Conservation (phyloP, 352 stramenopile species). For the Hyaloperonospora arabidopsidis region DNA sequence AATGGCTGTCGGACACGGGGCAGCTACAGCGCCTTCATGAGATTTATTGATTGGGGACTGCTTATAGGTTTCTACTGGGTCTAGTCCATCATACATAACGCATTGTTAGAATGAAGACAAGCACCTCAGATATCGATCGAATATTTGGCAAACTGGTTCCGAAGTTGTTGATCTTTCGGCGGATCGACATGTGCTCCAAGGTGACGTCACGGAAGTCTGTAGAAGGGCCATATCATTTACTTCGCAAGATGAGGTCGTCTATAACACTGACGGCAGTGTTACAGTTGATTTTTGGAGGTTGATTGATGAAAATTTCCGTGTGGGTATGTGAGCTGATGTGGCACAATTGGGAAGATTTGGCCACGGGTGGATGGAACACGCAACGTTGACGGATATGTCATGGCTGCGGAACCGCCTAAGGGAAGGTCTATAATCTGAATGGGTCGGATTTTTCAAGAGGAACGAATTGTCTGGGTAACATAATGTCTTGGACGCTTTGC, state of each 20-base stretch:
- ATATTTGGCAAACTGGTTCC: background rate
- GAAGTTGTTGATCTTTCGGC: background rate
- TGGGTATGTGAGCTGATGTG: background rate
- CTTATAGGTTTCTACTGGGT: background rate
- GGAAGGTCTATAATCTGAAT: background rate
- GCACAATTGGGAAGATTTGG: background rate
- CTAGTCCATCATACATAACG: background rate
- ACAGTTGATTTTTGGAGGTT: background rate
- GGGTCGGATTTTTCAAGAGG: background rate
- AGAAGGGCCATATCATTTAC: background rate
- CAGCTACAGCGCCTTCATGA: background rate
- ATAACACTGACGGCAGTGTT: background rate
- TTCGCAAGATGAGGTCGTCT: background rate
- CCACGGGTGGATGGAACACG: background rate
- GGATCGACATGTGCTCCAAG: background rate
- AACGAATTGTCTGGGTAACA: background rate
- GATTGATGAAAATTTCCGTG: background rate
- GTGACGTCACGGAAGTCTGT: background rate
- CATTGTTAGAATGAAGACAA: too few relatives aligned
- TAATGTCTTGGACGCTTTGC: background rate
- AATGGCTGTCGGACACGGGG: background rate
- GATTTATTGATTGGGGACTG: too few relatives aligned
- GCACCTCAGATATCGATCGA: background rate
- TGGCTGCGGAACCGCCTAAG: too few relatives aligned
- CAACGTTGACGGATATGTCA: background rate